Conservation (phyloP, 202 grass and related monocot genomes). For the Saccharum hybrid region DNA sequence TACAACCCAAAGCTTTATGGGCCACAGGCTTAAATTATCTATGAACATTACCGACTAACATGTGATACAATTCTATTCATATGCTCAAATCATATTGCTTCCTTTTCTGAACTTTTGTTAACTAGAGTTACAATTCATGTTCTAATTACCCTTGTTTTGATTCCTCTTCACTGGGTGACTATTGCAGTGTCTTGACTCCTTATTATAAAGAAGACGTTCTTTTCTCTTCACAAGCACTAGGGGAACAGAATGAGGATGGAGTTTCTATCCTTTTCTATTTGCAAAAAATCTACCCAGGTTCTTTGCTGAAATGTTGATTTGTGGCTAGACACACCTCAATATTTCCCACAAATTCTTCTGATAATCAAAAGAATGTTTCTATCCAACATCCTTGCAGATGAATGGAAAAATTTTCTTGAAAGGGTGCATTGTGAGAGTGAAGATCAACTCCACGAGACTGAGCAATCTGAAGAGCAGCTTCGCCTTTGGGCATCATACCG, state of each 20-base stretch:
- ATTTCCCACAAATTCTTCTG: constrained; percentile 20
- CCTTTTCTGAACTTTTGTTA: neutral
- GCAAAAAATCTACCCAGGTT: constrained; percentile 99
- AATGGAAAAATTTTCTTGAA: constrained; percentile 95
- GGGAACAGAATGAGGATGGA: constrained; percentile 85
- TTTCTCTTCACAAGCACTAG: constrained; percentile 75
- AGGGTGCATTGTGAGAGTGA: constrained; percentile 63
- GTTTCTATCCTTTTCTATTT: constrained; percentile 97
- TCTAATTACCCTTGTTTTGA: constrained; percentile 24
- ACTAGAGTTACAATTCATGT: constrained; percentile 18
- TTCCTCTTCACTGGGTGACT: constrained; percentile 41
- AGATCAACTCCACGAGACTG: constrained; percentile 71
- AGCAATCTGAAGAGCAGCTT: constrained; percentile 79
- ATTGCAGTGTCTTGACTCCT: constrained; percentile 85
- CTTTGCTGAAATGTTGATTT: constrained; percentile 11
- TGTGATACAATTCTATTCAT: constrained; percentile 12
- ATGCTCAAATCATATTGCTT: neutral
- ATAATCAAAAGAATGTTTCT: constrained; percentile 31
- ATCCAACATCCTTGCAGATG: constrained; percentile 58
- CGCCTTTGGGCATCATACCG: constrained; percentile 94
- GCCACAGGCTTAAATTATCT: neutral
- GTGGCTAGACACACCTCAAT: constrained; percentile 7
- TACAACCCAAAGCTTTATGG: constrained; percentile 1
- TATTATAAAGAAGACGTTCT: constrained; percentile 92
- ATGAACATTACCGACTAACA: neutral